Evolutionary conservation across 1,284 basidiomycete species (phyloP).

Genomic region (Phaffia rhodozyma): DNA sequence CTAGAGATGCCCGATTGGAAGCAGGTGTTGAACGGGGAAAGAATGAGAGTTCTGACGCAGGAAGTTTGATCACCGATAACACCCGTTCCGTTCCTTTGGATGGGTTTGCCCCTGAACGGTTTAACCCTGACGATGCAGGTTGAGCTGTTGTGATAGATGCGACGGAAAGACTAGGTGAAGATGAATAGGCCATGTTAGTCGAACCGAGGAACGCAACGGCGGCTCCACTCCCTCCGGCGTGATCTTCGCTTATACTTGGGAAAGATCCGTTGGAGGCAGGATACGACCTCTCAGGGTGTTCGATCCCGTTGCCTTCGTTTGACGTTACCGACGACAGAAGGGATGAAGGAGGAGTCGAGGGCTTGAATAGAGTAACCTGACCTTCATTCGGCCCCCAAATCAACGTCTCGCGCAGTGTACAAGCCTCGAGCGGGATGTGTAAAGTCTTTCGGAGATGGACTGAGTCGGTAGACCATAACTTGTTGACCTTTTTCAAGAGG

Average conservation of each 20-base stretch:
- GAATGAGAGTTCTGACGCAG: slow-evolving; percentile 32
- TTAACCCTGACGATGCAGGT: neutral
- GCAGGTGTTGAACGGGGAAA: slow-evolving; percentile 28
- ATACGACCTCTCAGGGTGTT: neutral
- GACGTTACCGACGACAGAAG: neutral
- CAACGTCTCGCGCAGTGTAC: slow-evolving; percentile 30
- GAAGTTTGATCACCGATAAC: slow-evolving; percentile 31
- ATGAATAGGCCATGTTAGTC: neutral
- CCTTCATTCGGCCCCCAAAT: slow-evolving; percentile 31
- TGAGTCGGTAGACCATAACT: slow-evolving; percentile 78
- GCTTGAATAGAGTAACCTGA: slow-evolving; percentile 30
- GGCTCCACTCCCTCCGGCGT: slow-evolving; percentile 1
- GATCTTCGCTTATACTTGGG: neutral
- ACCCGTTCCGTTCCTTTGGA: slow-evolving; percentile 19
- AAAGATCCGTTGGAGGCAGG: too few relatives aligned
- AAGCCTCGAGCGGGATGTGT: slow-evolving; percentile 54
- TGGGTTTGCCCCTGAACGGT: neutral
- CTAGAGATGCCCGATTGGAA: slow-evolving; percentile 20
- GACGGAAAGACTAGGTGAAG: neutral
- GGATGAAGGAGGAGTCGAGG: neutral
- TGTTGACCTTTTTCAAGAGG: slow-evolving; percentile 72
- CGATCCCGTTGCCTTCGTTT: slow-evolving; percentile 21
- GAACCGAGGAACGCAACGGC: neutral
- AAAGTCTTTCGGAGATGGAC: slow-evolving; percentile 72
- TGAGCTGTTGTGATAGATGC: neutral